Percentiles rank a stretch among this genome's conserved stretches.
Evolutionary conservation across 2,329 filamentous ascomycete species (phyloP).

Genomic region (Phialophora chinensis): DNA sequence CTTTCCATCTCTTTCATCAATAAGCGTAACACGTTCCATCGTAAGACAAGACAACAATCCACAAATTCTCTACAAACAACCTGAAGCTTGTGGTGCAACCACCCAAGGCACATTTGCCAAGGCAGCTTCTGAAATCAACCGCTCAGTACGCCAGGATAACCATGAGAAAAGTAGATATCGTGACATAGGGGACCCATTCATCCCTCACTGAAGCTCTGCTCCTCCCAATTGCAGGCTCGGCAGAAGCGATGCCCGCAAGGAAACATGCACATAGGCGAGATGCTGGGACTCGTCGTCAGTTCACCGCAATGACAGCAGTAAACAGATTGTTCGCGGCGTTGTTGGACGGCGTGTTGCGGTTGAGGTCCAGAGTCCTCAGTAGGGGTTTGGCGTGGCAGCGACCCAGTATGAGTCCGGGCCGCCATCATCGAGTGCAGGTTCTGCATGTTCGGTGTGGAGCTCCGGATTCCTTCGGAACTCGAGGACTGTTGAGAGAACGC

Average conservation of each 20-base stretch:
- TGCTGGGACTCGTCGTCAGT: neutral
- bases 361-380: neutral
- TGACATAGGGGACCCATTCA: neutral
- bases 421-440: neutral
- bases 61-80: neutral
- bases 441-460: neutral
- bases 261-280: slow-evolving; percentile 10
- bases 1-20: neutral
- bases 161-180: neutral
- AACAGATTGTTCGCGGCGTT: neutral
- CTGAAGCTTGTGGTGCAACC: neutral
- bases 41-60: neutral
- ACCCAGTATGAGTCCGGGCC: neutral
- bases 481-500: neutral
- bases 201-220: neutral
- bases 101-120: neutral
- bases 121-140: neutral
- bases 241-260: slow-evolving; percentile 18
- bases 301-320: slow-evolving; percentile 28
- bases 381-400: neutral
- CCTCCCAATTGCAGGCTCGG: slow-evolving; percentile 1
- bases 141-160: neutral
- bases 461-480: neutral
- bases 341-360: neutral
- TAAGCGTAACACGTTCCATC: neutral